These are phyloP conservation scores for Neocatenulostroma microsporum DNA, from an alignment of 2,329 filamentous ascomycete genomes.

Conservation along the genomic window DNA sequence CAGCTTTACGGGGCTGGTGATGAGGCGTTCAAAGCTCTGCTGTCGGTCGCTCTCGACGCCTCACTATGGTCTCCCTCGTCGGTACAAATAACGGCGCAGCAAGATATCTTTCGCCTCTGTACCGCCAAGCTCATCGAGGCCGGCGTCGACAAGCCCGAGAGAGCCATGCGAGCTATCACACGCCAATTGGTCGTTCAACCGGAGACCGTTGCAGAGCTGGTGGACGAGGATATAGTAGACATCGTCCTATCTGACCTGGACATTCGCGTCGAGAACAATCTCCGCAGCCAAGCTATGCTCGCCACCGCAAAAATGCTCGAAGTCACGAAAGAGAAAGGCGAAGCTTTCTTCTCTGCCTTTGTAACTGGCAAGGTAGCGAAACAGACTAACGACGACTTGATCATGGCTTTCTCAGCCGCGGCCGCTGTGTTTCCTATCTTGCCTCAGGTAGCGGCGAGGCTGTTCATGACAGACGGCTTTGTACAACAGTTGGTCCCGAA, in stretches of 20 bases:
- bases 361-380: constrained; percentile 64
- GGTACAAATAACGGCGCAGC: constrained; percentile 38
- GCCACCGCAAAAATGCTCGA: constrained; percentile 78
- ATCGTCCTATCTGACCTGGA: constrained; percentile 82
- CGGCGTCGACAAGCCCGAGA: constrained; percentile 62
- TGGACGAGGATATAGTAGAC: constrained; percentile 70
- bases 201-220: constrained; percentile 55
- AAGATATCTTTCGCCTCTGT: constrained; percentile 64
- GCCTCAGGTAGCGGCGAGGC: constrained; percentile 61
- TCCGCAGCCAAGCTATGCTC: constrained; percentile 74
- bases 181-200: constrained; percentile 49
- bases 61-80: constrained; percentile 35
- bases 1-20: constrained; percentile 39
- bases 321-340: constrained; percentile 62
- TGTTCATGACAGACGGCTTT: constrained; percentile 88
- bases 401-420: constrained; percentile 88
- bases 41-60: constrained; percentile 36
- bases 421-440: constrained; percentile 80
- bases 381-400: constrained; percentile 77
- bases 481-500: constrained; percentile 58
- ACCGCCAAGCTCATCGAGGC: constrained; percentile 87
- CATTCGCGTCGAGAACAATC: constrained; percentile 63
- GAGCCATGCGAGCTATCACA: constrained; percentile 54
- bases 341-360: constrained; percentile 58
- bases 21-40: constrained; percentile 38